Base-by-base conservation (phyloP, 352 stramenopile species). In the Pythium apleroticum region DNA sequence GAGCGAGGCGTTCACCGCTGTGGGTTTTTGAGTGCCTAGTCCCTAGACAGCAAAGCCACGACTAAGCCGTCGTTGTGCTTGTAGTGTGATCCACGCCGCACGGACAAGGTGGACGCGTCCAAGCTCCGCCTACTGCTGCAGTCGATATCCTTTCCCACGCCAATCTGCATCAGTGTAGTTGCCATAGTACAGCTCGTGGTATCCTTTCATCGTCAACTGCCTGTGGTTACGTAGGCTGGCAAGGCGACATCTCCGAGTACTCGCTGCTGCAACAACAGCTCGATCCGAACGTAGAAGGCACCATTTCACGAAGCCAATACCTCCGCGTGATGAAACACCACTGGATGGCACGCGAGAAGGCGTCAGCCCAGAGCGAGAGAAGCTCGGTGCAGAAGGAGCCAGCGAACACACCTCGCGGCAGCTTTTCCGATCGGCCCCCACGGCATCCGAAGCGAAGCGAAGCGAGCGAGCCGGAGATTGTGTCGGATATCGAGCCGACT, bases 91-190 rank as follows among this genome's bases (percentile, higher is more conserved):
- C 53, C 60, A 31, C 65, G 67, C 17, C 68, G 73, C 20, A 80
- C 63, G 0, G 73, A 77, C 24, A 76, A 71, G 55, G 63, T 90
- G 25, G 78, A 89, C 20, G 54, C 48, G 14, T 63, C 63, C 24
- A 88, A 83, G 48, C 66, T 91, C 0, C 74, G 56, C 6, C 35
- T 63, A 2, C 60, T 91, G 2, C 69, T 91, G n/a, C 73, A 73
- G 70, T 71, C 65, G 49, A 89, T 90, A 88, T 90, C 81, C 71
- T 84, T 75, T 31, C 41, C 60, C 64, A 67, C 54, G 66, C 68
- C 58, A 27, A n/a, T n/a, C n/a, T n/a, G n/a, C n/a, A n/a, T n/a
- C n/a, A n/a, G n/a, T n/a, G n/a, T n/a, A n/a, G n/a, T n/a, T n/a
- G n/a, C n/a, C n/a, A n/a, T n/a, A n/a, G n/a, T n/a, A n/a, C n/a